A percentile compares a stretch with the other conserved stretches of the same genome.
phyloP scores from a whole-genome alignment of 2,329 filamentous ascomycete species.

The Talaromyces islandicus region DNA sequence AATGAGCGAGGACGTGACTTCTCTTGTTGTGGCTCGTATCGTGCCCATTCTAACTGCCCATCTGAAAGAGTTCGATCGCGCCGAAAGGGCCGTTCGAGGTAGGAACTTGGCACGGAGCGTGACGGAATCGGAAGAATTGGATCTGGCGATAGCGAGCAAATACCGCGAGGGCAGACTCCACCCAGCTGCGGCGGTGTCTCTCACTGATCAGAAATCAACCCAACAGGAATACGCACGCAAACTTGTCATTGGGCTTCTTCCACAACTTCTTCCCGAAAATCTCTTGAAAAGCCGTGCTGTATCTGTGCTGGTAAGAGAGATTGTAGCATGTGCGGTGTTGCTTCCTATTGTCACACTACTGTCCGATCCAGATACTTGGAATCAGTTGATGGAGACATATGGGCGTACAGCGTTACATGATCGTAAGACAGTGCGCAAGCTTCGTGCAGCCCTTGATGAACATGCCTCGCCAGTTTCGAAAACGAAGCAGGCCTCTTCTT shows the following conservation, averaged over 20 bases:
- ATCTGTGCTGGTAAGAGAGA: slow-evolving; percentile 73
- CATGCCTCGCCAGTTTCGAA: slow-evolving; percentile 79
- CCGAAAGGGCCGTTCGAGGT: slow-evolving; percentile 79
- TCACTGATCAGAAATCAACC: slow-evolving; percentile 74
- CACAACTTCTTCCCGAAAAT: slow-evolving; percentile 64
- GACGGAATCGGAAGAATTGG: slow-evolving; percentile 93
- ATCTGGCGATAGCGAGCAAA: slow-evolving; percentile 90
- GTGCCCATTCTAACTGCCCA: slow-evolving; percentile 85
- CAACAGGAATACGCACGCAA: slow-evolving; percentile 86
- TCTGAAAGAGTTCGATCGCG: slow-evolving; percentile 83
- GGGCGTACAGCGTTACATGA: slow-evolving; percentile 85
- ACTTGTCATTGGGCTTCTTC: slow-evolving; percentile 66
- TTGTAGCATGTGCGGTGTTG: slow-evolving; percentile 87
- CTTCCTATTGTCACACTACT: slow-evolving; percentile 73
- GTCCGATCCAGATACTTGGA: slow-evolving; percentile 93
- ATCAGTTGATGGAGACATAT: slow-evolving; percentile 87
- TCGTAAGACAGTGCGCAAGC: slow-evolving; percentile 84
- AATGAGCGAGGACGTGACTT: slow-evolving; percentile 72
- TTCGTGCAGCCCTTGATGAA: slow-evolving; percentile 86
- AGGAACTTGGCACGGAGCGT: slow-evolving; percentile 81
- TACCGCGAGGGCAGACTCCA: slow-evolving; percentile 86
- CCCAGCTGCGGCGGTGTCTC: slow-evolving; percentile 73
- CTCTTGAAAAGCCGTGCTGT: slow-evolving; percentile 77
- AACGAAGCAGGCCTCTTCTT: slow-evolving; percentile 57
- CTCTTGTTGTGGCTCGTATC: slow-evolving; percentile 71